Conservation (phyloP, 1,284 basidiomycete genomes). For the Tremellales sp. region DNA sequence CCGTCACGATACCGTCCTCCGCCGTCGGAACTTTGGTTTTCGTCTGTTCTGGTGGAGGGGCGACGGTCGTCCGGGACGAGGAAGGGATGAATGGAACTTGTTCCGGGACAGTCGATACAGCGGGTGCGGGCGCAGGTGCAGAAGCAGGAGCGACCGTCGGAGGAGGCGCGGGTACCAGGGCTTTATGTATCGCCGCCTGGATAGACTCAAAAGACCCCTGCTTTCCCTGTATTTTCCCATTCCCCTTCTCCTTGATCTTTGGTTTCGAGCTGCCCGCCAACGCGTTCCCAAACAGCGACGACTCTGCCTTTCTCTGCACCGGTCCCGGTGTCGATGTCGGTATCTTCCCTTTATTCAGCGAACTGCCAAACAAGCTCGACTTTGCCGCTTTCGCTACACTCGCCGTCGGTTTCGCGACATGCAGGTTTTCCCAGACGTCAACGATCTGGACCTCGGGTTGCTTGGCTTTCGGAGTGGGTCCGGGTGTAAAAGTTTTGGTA, state of each 20-base stretch:
- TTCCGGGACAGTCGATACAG: slow-evolving; percentile 2
- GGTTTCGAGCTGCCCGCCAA: slow-evolving; percentile 9
- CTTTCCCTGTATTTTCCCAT: no score
- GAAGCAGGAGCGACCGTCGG: background rate
- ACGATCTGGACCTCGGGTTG: background rate
- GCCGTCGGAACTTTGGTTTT: background rate
- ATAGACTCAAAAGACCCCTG: slow-evolving; percentile 22
- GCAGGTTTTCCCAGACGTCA: no score
- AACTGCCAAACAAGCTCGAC: background rate
- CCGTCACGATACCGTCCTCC: slow-evolving; percentile 30
- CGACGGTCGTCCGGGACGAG: background rate
- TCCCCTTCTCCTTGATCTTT: no score
- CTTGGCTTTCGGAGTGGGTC: no score
- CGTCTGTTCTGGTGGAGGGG: background rate
- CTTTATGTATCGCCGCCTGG: slow-evolving; percentile 16
- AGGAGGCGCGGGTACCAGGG: background rate
- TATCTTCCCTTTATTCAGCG: background rate
- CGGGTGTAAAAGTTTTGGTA: no score
- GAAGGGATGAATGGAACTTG: slow-evolving; percentile 1
- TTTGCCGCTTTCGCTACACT: no score
- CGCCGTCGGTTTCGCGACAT: no score
- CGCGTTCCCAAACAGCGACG: slow-evolving; percentile 22
- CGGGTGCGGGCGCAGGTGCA: background rate
- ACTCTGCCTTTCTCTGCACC: slow-evolving; percentile 4
- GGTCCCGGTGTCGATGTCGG: background rate